phyloP scores from a whole-genome alignment of 495 filamentous ascomycete species.

The Daldinia childiae region DNA sequence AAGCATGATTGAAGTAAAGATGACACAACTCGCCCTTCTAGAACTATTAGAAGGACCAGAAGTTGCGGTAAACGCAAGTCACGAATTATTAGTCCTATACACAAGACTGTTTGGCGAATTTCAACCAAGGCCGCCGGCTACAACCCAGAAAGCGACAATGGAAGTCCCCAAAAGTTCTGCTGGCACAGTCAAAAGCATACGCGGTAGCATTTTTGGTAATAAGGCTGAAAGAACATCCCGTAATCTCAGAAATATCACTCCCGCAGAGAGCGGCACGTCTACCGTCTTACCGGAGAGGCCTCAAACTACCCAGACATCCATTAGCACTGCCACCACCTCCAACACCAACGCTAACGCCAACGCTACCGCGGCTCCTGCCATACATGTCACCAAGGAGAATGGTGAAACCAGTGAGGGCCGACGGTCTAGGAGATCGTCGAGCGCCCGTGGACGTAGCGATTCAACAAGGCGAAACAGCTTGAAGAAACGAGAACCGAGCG shows the following conservation, averaged over 20 bases:
- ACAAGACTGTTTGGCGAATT: slow-evolving; percentile 74
- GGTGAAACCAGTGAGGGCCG: slow-evolving; percentile 45
- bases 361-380: slow-evolving; percentile 39
- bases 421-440: slow-evolving; percentile 48
- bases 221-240: slow-evolving; percentile 52
- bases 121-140: slow-evolving; percentile 48
- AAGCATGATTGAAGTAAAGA: slow-evolving; percentile 85
- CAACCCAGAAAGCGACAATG: slow-evolving; percentile 44
- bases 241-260: slow-evolving; percentile 43
- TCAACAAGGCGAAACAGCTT: slow-evolving; percentile 55
- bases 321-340: slow-evolving; percentile 40
- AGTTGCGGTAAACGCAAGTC: slow-evolving; percentile 82
- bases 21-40: slow-evolving; percentile 87
- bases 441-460: slow-evolving; percentile 51
- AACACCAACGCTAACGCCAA: slow-evolving; percentile 38
- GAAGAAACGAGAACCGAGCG: slow-evolving; percentile 56
- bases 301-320: slow-evolving; percentile 56
- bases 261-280: slow-evolving; percentile 44
- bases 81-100: slow-evolving; percentile 85
- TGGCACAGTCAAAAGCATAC: slow-evolving; percentile 75
- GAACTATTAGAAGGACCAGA: slow-evolving; percentile 84
- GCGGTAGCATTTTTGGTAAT: slow-evolving; percentile 77
- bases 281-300: slow-evolving; percentile 49
- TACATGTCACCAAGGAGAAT: slow-evolving; percentile 54
- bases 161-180: slow-evolving; percentile 74